These are phyloP conservation scores for Taiwanofungus camphoratus DNA, from an alignment of 1,284 basidiomycete genomes.

Conservation along the genomic window DNA sequence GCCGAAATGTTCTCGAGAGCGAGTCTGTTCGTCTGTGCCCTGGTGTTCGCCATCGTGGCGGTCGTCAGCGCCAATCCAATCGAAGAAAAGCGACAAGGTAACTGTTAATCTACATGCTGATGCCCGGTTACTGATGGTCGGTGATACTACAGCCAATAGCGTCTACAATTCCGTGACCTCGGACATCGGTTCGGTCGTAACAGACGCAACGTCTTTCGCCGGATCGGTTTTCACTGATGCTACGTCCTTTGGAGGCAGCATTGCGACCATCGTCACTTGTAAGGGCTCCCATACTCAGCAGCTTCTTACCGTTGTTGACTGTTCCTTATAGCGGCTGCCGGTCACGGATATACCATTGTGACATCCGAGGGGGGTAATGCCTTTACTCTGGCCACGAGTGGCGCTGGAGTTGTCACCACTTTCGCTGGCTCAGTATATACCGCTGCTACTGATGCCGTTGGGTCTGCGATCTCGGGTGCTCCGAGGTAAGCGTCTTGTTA, in stretches of 20 bases:
- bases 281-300: slow-evolving; percentile 21
- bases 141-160: slow-evolving; percentile 19
- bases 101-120: slow-evolving; percentile 1
- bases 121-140: not conserved
- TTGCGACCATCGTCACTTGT: slow-evolving; percentile 49
- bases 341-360: slow-evolving; percentile 34
- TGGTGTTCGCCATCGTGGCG: slow-evolving; percentile 12
- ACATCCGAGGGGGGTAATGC: slow-evolving; percentile 45
- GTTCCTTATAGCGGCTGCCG: slow-evolving; percentile 36
- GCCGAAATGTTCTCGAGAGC: slow-evolving; percentile 16
- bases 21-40: slow-evolving; percentile 10
- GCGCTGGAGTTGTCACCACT: slow-evolving; percentile 41
- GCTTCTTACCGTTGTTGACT: not conserved
- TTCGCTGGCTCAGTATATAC: slow-evolving; percentile 49
- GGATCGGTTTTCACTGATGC: slow-evolving; percentile 30
- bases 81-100: slow-evolving; percentile 24
- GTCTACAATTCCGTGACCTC: slow-evolving; percentile 26
- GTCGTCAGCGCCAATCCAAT: slow-evolving; percentile 6
- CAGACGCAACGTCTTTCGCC: slow-evolving; percentile 17
- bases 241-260: slow-evolving; percentile 20
- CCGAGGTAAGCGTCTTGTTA: not conserved
- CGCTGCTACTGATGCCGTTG: slow-evolving; percentile 6
- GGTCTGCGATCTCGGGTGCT: not conserved
- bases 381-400: slow-evolving; percentile 44
- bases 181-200: slow-evolving; percentile 21